Base-by-base conservation (phyloP, 371 early-diverging fungal species). In the Mortierella sp. region DNA sequence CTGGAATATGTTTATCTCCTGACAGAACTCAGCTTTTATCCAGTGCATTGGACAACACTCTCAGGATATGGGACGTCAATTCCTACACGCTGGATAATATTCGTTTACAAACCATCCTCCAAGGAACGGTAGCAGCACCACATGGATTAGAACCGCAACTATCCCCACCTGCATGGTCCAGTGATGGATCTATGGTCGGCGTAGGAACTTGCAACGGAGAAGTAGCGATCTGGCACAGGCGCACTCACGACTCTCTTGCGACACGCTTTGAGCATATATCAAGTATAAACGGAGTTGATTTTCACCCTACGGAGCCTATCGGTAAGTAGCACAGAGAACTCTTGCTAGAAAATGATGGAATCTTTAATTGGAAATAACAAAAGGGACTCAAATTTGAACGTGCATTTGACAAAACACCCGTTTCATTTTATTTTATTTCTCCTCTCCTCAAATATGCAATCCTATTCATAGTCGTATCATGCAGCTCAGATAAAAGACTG, bases 231-330 rank as follows among this genome's bases (percentile, higher is more conserved):
- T 99, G 99, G 99, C 92, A 96, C 72, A 90, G 93, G 5, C 79
- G 88, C 15, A 91, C 93, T 23, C 89, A 92, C 43, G 89, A 92
- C 68, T 93, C 96, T 58, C 84, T 94, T 31, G 96, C 95, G 86
- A 98, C 96, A 85, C 75, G 98, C 26, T 97, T 96, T n/a, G 99
- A 99, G 0, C 99, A 99, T 85, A 96, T 96, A 76, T 97, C 93
- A 17, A 92, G 93, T 68, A 97, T 99, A 2, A 99, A 96, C 67
- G 96, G 96, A 57, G 99, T 98, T 0, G 98, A 97, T 73, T 99
- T 96, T 89, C 96, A 96, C 74, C 96, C 96, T 19, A 88, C 82
- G 45, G 95, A 95, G 61, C 95, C 96, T 15, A 93, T 98, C 54
- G 76, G 87, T 86, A 84, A 76, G 82, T 61, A 42, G 7, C 35